Evolutionary conservation across 306 rosid genomes (phyloP), one percentile per base, ranked within the genome.

Genomic region (Citrullus amarus): DNA sequence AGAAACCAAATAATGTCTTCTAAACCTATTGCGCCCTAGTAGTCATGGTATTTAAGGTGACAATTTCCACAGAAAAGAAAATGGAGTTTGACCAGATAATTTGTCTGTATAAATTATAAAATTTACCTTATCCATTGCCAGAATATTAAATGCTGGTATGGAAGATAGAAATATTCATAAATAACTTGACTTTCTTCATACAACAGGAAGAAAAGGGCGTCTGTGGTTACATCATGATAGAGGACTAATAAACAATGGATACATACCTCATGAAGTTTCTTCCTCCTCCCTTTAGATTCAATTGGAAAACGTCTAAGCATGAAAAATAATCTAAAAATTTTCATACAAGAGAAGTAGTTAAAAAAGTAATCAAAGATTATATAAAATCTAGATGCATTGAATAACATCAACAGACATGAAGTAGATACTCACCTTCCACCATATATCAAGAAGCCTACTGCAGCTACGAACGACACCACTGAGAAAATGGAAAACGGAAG

Each of bases 261-360:
- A 77, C 81, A 75, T 81, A 96, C 99, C 99, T 96, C 99, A 58
- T 91, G 88, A 82, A 96, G 98, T 81, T 92, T 96, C 93, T 92
- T 92, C 83, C 98, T 87, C 88, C 98, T 96, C 85, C 98, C 99
- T 85, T 90, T 96, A 38, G 99, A 96, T 87, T 96, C 99, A 58
- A 96, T 91, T 30, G 99, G 99, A 86, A 96, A 96, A 79, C 88
- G 97, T 83, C 96, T 91, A 91, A 96, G 82, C 99, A 96, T 96
- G 96, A 88, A 84, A 90, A 96, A 96, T 78, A 96, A 87, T 83
- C 99, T 96, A 86, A 69, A 81, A 70, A 57, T 32, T 46, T 16
- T 41, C 17, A 51, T 75, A 75, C 6, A 30, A 71, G 46, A 51
- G 28, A 71, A 80, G 78, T 20, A 54, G 51, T 44, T 71, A 58